A percentile compares a stretch with the other conserved stretches of the same genome.
phyloP scores from a whole-genome alignment of 2,329 filamentous ascomycete genomes.

The Sporothrix curviconia region DNA sequence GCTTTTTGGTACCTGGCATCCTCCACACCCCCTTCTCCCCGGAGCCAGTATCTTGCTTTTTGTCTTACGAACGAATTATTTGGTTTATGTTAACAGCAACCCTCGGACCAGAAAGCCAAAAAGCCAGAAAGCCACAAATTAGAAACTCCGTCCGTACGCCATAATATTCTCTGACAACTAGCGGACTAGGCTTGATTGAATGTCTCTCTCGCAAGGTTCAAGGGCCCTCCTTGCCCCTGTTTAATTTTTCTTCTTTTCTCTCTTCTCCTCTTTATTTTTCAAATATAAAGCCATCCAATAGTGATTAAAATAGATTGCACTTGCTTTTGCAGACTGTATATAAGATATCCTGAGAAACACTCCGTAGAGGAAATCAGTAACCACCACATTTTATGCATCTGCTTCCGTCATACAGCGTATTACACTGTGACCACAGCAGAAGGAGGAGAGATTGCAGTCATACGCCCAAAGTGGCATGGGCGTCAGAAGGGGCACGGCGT shows the following conservation, averaged over 20 bases:
- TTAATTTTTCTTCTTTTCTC: too few species aligned
- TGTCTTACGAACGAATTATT: too few species aligned
- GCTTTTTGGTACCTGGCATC: background rate
- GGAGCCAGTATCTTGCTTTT: background rate
- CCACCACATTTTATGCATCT: too few species aligned
- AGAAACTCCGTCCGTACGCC: background rate
- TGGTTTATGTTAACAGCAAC: background rate
- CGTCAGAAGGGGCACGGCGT: background rate
- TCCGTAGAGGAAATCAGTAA: too few species aligned
- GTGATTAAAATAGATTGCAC: too few species aligned
- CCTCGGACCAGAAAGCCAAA: background rate
- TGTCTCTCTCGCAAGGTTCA: background rate
- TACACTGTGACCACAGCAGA: too few species aligned
- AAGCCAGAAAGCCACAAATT: background rate
- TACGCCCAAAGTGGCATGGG: background rate
- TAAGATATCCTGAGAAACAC: too few species aligned
- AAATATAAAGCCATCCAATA: too few species aligned
- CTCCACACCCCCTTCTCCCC: background rate
- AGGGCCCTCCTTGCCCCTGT: background rate
- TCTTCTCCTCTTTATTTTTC: too few species aligned
- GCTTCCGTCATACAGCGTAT: background rate
- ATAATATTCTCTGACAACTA: too few species aligned
- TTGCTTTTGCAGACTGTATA: too few species aligned
- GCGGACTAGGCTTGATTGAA: too few species aligned
- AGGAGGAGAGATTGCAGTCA: background rate